Conservation (phyloP, 345 rosid genomes). For the Ceriops decandra region DNA sequence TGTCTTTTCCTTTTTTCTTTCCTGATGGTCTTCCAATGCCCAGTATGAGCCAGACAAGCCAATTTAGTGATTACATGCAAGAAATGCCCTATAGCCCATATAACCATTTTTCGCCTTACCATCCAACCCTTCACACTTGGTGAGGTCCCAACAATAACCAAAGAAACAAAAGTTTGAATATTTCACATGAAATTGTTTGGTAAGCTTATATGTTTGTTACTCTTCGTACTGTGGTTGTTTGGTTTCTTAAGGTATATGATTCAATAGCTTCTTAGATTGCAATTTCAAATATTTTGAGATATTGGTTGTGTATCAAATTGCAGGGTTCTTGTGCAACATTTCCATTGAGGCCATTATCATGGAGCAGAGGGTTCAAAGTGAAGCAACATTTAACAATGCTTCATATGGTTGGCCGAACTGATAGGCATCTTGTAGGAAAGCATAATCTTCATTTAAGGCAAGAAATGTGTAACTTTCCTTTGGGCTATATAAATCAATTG, state of each 20-base stretch:
- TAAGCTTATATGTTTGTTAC: not conserved
- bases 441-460: constrained; percentile 45
- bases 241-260: not conserved
- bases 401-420: constrained; percentile 45
- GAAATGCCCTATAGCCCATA: not conserved
- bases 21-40: not conserved
- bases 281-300: constrained; percentile 7
- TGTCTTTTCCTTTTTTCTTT: no score
- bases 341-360: constrained; percentile 51
- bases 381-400: constrained; percentile 40
- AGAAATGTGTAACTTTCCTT: constrained; percentile 14
- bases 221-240: not conserved
- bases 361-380: constrained; percentile 52
- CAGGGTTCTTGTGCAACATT: constrained; percentile 67
- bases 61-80: not conserved
- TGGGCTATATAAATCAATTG: constrained; percentile 3
- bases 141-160: not conserved
- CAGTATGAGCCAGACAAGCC: not conserved
- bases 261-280: not conserved
- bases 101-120: not conserved
- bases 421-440: constrained; percentile 40
- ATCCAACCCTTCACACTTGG: not conserved
- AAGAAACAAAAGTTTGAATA: no score
- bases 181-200: not conserved
- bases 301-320: constrained; percentile 15